Conservation (phyloP, 371 early-diverging fungal genomes). For the Smittium culicis region DNA sequence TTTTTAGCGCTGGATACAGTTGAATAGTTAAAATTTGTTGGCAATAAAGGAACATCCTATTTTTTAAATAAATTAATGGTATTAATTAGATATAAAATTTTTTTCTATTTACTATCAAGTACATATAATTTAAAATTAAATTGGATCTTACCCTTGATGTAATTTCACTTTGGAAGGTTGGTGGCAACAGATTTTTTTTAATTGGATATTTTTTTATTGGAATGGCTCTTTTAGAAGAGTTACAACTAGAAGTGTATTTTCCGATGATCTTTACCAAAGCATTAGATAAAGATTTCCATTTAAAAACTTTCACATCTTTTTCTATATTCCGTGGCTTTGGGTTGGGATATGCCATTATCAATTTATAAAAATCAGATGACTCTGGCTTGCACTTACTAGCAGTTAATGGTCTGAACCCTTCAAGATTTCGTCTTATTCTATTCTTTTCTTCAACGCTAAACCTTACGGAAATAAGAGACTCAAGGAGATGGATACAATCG, state of each 20-base stretch:
- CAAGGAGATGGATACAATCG: conserved; percentile 61
- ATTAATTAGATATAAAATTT: too few relatives aligned
- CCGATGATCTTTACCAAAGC: conserved; percentile 59
- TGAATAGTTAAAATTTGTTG: too few relatives aligned
- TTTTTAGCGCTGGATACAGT: too few relatives aligned
- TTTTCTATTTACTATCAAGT: too few relatives aligned
- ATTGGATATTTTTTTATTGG: too few relatives aligned
- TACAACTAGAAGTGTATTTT: conserved; percentile 38
- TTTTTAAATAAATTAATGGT: too few relatives aligned
- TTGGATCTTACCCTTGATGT: too few relatives aligned
- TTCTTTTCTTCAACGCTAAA: conserved; percentile 77
- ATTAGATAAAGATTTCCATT: conserved; percentile 48
- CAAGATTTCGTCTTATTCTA: conserved; percentile 66
- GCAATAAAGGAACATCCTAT: too few relatives aligned
- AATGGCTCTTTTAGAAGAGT: too few relatives aligned
- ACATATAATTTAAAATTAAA: too few relatives aligned
- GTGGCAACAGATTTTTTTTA: too few relatives aligned
- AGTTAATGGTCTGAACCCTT: conserved; percentile 65
- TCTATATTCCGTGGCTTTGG: conserved; percentile 76
- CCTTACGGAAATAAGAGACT: conserved; percentile 53
- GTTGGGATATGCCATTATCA: conserved; percentile 68
- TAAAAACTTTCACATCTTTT: conserved; percentile 73
- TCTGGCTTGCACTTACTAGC: conserved; percentile 60
- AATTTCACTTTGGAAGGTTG: too few relatives aligned
- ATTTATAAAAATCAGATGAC: conserved; percentile 57